These are phyloP conservation scores for Aspergillus affinis DNA, from an alignment of 495 filamentous ascomycete species.

Conservation along the genomic window DNA sequence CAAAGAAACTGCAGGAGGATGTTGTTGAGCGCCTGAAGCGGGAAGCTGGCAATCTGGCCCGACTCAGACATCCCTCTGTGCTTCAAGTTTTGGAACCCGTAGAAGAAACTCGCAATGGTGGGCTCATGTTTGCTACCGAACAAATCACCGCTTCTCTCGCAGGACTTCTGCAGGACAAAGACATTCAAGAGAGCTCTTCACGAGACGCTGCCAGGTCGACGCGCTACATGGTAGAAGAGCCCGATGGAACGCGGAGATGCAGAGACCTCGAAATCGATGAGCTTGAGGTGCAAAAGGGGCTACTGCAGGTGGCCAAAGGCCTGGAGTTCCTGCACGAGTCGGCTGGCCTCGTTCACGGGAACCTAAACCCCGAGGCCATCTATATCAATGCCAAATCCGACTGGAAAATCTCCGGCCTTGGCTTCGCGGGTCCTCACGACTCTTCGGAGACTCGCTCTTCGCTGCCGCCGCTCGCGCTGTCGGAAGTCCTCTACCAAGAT, in stretches of 20 bases:
- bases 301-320: constrained; percentile 90
- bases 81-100: constrained; percentile 93
- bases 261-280: constrained; percentile 95
- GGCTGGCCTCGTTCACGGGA: constrained; percentile 88
- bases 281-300: constrained; percentile 93
- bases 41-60: constrained; percentile 82
- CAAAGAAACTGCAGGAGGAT: constrained; percentile 82
- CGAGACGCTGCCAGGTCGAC: constrained; percentile 64
- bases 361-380: constrained; percentile 93
- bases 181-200: constrained; percentile 71
- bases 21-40: constrained; percentile 87
- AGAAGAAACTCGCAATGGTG: constrained; percentile 86
- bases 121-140: constrained; percentile 95
- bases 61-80: constrained; percentile 84
- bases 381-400: constrained; percentile 96
- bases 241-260: constrained; percentile 68
- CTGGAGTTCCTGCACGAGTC: constrained; percentile 97
- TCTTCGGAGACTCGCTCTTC: constrained; percentile 66
- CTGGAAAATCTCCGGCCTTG: constrained; percentile 94
- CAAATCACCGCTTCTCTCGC: constrained; percentile 84
- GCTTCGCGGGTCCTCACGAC: constrained; percentile 80
- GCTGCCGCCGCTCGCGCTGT: constrained; percentile 72
- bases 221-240: constrained; percentile 79
- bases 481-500: constrained; percentile 81
- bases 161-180: constrained; percentile 80